Conservation (phyloP, 2,329 filamentous ascomycete genomes). For the Juglanconis juglandina region DNA sequence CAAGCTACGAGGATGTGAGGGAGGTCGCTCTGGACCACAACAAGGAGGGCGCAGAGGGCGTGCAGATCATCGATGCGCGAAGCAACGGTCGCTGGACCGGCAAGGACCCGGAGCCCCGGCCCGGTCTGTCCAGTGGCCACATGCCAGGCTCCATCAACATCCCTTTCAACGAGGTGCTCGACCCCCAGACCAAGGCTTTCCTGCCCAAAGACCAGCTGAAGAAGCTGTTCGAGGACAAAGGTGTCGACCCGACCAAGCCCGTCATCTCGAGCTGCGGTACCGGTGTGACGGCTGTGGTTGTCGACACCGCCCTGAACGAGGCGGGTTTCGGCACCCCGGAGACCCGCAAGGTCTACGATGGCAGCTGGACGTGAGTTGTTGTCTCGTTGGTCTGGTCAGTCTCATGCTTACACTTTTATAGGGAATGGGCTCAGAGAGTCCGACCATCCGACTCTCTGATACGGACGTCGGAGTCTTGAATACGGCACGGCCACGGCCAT, state of each 20-base stretch:
- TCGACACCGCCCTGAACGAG: conserved; percentile 81
- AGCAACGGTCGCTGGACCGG: conserved; percentile 78
- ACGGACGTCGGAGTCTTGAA: conserved; percentile 31
- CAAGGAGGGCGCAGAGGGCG: conserved; percentile 77
- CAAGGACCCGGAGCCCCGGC: conserved; percentile 78
- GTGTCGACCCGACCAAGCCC: conserved; percentile 73
- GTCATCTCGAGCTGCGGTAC: conserved; percentile 90
- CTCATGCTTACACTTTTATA: conserved; percentile 25
- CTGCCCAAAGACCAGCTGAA: conserved; percentile 68
- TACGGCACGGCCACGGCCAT: not conserved
- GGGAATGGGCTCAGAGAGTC: conserved; percentile 67
- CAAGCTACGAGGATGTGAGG: conserved; percentile 77
- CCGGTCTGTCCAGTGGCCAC: conserved; percentile 83
- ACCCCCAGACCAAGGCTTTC: conserved; percentile 78
- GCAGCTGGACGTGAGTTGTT: conserved; percentile 87
- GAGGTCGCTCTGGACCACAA: conserved; percentile 72
- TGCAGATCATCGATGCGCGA: conserved; percentile 88
- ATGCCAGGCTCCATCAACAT: conserved; percentile 85
- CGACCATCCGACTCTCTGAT: conserved; percentile 61
- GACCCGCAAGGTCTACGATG: conserved; percentile 80
- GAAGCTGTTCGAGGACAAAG: conserved; percentile 74
- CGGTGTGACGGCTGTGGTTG: conserved; percentile 86
- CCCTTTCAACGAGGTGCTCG: conserved; percentile 74
- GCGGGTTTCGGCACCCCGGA: conserved; percentile 68
- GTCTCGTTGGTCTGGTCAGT: not conserved